phyloP scores from a whole-genome alignment of 2,329 filamentous ascomycete genomes.

The Epichloe hybrida region DNA sequence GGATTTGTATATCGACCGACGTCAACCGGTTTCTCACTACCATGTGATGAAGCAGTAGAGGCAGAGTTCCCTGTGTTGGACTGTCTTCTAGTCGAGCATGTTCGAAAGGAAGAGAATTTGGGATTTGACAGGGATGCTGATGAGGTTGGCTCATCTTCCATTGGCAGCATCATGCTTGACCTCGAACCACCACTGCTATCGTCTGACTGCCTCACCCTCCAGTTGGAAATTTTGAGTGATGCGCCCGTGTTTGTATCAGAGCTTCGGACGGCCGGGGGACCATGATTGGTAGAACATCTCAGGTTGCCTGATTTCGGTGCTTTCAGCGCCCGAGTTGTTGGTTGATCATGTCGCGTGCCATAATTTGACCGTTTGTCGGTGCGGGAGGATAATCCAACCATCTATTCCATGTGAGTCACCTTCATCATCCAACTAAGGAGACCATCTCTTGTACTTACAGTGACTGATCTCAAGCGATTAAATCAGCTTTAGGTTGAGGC shows the following conservation, averaged over 20 bases:
- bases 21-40: neutral
- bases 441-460: too few relatives aligned
- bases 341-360: neutral
- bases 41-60: neutral
- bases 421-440: neutral
- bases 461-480: too few relatives aligned
- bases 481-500: too few relatives aligned
- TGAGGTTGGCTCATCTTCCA: neutral
- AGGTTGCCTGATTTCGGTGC: neutral
- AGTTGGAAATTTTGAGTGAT: conserved; percentile 4
- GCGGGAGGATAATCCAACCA: neutral
- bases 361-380: neutral
- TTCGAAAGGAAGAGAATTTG: neutral
- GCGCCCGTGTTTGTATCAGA: neutral
- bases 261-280: neutral
- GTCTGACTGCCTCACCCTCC: conserved; percentile 3
- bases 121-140: neutral
- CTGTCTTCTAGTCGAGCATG: neutral
- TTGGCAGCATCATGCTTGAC: neutral
- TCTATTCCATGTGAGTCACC: neutral
- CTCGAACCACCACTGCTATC: neutral
- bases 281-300: neutral
- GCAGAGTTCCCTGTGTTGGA: neutral
- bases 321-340: neutral
- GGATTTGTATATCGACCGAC: neutral